phyloP scores from a whole-genome alignment of 106 monocot genomes.

The Platanthera guangdongensis region DNA sequence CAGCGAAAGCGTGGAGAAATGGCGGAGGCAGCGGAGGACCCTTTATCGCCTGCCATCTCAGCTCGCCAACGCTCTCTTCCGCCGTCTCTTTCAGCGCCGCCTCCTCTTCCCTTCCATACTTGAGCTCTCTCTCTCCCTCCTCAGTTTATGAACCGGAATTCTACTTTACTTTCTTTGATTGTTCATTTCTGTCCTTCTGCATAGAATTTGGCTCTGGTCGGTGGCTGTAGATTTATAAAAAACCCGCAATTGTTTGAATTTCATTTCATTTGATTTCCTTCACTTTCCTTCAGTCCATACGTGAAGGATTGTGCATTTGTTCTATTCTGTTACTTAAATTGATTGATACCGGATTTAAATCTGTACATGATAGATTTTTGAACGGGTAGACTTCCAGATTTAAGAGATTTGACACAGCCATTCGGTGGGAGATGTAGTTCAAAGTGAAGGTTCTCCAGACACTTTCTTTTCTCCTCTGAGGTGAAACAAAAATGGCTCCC shows the following conservation, averaged over 20 bases:
- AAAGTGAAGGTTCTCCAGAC: too few species aligned
- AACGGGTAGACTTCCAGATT: neutral
- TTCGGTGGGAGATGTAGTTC: neutral
- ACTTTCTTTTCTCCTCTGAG: too few species aligned
- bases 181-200: neutral
- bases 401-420: neutral
- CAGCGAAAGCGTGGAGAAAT: slow-evolving; percentile 52
- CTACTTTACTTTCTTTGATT: neutral
- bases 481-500: too few species aligned
- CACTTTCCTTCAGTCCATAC: neutral
- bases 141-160: neutral
- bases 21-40: slow-evolving; percentile 85
- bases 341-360: neutral
- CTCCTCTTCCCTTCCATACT: slow-evolving; percentile 80
- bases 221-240: slow-evolving; percentile 1
- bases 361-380: neutral
- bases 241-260: neutral
- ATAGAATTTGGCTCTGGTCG: neutral
- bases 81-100: slow-evolving; percentile 52
- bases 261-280: neutral
- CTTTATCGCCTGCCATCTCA: slow-evolving; percentile 75
- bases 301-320: neutral
- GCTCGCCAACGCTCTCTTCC: slow-evolving; percentile 68
- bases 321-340: neutral
- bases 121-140: slow-evolving; percentile 32